Base-by-base conservation (phyloP, 2,329 filamentous ascomycete genomes). In the Diaporthe helianthi region DNA sequence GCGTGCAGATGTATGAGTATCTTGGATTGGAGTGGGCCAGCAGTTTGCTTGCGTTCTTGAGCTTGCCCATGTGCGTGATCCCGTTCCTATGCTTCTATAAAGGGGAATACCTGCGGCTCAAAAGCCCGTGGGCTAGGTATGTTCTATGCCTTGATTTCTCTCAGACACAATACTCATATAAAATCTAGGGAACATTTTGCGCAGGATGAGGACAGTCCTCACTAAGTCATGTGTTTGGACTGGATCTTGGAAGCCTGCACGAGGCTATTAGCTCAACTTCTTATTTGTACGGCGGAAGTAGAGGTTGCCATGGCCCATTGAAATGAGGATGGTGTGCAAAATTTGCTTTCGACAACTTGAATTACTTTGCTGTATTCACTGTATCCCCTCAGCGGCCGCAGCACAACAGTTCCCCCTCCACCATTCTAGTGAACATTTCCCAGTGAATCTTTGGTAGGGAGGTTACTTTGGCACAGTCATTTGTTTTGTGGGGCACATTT, bases 71-170 rank as follows among this genome's bases (percentile, higher is more conserved):
- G 69, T 73, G 87, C 69, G 84, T 84, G 0, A 80, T 88, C 24
- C 86, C 86, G 0, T 87, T 83, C 80, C 78, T 85, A 0, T 76
- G 88, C n/a, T 87, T 84, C 76, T 83, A 80, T 65, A 86, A 77
- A 44, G 86, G 86, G 0, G 78, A 80, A 36, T 70, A 60, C 1
- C 78, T 86, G 26, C 77, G 82, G 19, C 75, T 73, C 0, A 78
- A 72, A 64, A 83, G 81, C 68, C 78, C 76, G 58, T 84, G 67
- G 67, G 67, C 67, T 24, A 67, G 65, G 65, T 67, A 58, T 8
- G 65, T 49, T 2, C 3, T 12, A 8, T 5, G 0, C 7, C 1
- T 15, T 6, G 2, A 22, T 1, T 13, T 4, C 8, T 12, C 2
- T 46, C 10, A 3, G 2, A 24, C n/a, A 3, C 2, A 38, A 17